A percentile compares a stretch with the other conserved stretches of the same genome.
Evolutionary conservation across 176 grass and related monocot genomes (phyloP).

Genomic region (Musa schizocarpa): DNA sequence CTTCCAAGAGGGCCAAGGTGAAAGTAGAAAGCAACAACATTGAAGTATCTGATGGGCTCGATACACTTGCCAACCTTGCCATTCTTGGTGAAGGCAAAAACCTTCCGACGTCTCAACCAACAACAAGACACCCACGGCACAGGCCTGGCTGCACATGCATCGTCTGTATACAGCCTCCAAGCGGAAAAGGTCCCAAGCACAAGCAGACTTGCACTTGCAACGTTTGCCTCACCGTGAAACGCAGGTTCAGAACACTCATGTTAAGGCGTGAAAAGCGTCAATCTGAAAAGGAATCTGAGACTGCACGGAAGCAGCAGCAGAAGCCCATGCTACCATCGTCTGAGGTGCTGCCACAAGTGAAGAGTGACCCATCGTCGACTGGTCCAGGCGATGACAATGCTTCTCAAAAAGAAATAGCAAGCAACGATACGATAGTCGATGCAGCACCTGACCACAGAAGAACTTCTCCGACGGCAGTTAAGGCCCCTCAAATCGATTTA

Average conservation of each 20-base stretch:
- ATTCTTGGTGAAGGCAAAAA: slow-evolving; percentile 74
- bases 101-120: slow-evolving; percentile 47
- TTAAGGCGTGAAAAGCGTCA: slow-evolving; percentile 67
- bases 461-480: slow-evolving; percentile 52
- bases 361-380: background rate
- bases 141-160: slow-evolving; percentile 94
- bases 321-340: slow-evolving; percentile 24
- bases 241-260: slow-evolving; percentile 87
- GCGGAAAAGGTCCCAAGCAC: slow-evolving; percentile 97
- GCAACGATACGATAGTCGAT: slow-evolving; percentile 17
- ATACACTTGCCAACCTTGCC: slow-evolving; percentile 90
- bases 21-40: slow-evolving; percentile 45
- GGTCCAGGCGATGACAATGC: background rate
- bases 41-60: slow-evolving; percentile 54
- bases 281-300: slow-evolving; percentile 33
- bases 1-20: slow-evolving; percentile 39
- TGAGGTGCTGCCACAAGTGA: slow-evolving; percentile 12
- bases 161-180: slow-evolving; percentile 95
- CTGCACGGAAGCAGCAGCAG: slow-evolving; percentile 25
- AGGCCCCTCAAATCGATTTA: slow-evolving; percentile 82
- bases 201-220: slow-evolving; percentile 85
- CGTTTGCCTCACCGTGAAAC: slow-evolving; percentile 83
- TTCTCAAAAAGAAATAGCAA: slow-evolving; percentile 22
- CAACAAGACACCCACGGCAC: slow-evolving; percentile 88
- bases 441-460: slow-evolving; percentile 40